phyloP scores from a whole-genome alignment of 2,329 filamentous ascomycete genomes.

The Fusarium mangiferae region DNA sequence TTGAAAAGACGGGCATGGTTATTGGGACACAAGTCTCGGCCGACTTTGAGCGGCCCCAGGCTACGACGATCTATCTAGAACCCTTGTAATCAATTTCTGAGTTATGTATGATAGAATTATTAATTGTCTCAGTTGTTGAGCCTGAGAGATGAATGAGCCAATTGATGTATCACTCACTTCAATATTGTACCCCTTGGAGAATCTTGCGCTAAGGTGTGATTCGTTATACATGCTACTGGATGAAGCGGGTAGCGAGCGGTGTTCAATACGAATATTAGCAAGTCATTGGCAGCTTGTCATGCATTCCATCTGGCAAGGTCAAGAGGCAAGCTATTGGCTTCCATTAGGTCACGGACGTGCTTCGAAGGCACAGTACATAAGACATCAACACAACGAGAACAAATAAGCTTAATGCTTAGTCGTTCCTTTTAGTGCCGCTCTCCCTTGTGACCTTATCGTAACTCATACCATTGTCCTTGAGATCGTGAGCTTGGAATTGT shows the following conservation, averaged over 20 bases:
- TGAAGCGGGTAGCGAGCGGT: neutral
- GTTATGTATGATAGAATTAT: conserved; percentile 45
- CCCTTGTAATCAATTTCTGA: conserved; percentile 47
- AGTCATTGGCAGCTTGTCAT: neutral
- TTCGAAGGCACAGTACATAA: no score
- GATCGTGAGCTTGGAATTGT: neutral
- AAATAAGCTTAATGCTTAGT: neutral
- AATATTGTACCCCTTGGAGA: neutral
- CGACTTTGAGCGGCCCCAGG: conserved; percentile 36
- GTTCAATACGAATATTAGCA: neutral
- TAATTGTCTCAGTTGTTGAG: conserved; percentile 16
- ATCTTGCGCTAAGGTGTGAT: neutral
- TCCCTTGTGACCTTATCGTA: neutral
- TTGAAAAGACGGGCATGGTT: conserved; percentile 44
- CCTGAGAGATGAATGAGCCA: conserved; percentile 29
- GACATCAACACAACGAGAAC: neutral
- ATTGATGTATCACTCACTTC: conserved; percentile 27
- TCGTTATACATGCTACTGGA: neutral
- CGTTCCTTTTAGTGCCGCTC: neutral
- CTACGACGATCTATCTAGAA: conserved; percentile 46
- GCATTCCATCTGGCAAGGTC: neutral
- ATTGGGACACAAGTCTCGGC: conserved; percentile 44
- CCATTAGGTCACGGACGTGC: neutral
- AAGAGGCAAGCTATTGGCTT: neutral
- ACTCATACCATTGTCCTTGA: neutral